These are phyloP conservation scores for Malassezia caprae DNA, from an alignment of 1,284 basidiomycete species.

Conservation along the genomic window DNA sequence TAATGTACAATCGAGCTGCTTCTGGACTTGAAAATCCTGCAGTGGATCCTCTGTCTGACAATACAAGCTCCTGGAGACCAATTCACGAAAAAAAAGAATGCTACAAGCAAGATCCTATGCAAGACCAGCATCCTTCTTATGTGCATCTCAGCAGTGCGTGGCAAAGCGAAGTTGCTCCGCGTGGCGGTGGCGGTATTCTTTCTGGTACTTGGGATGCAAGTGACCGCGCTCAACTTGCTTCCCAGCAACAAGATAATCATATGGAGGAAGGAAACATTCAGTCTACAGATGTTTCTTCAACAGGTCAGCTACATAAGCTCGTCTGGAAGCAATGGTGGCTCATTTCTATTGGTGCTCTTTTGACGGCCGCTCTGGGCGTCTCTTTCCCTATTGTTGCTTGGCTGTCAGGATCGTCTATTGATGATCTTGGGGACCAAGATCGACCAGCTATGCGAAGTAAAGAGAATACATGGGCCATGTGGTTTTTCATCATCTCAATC, in stretches of 20 bases:
- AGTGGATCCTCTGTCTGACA: not conserved
- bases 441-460: constrained; percentile 17
- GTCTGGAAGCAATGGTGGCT: constrained; percentile 1
- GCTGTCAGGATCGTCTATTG: constrained; percentile 35
- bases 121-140: not conserved
- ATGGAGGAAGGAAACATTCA: constrained; percentile 13
- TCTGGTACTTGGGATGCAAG: constrained; percentile 2
- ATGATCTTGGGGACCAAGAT: constrained; percentile 26
- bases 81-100: not conserved
- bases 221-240: constrained; percentile 1
- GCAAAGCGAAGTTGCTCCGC: constrained; percentile 1
- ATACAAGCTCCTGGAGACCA: constrained; percentile 1
- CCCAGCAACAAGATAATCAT: not conserved
- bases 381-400: constrained; percentile 49
- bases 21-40: constrained; percentile 1
- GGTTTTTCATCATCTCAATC: constrained; percentile 33
- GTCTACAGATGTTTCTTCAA: not conserved
- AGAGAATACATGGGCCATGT: constrained; percentile 29
- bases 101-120: not conserved
- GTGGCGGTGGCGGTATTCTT: not conserved
- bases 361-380: constrained; percentile 33
- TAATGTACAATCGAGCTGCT: constrained; percentile 30
- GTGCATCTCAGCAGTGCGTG: not conserved
- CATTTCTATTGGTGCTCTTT: constrained; percentile 24
- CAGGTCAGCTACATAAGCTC: not conserved